Evolutionary conservation across 179 eudicot species (phyloP).

Genomic region (Spinacia oleracea): DNA sequence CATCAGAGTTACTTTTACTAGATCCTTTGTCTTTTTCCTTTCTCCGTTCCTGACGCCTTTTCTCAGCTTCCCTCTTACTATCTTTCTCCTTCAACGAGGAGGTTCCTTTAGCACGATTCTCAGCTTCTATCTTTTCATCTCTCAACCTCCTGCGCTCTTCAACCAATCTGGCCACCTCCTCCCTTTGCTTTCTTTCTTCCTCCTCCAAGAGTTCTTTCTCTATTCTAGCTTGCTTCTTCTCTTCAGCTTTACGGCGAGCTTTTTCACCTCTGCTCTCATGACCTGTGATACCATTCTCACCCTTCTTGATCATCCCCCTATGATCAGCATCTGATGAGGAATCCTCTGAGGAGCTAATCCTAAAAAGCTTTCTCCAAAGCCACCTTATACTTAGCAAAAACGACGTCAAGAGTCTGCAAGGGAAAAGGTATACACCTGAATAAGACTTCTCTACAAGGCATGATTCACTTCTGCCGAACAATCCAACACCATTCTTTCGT

Average conservation of each 20-base stretch:
- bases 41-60: conserved; percentile 68
- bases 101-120: conserved; percentile 57
- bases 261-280: conserved; percentile 90
- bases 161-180: conserved; percentile 92
- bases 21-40: conserved; percentile 86
- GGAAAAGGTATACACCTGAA: conserved; percentile 51
- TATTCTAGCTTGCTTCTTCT: conserved; percentile 92
- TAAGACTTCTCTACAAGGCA: conserved; percentile 73
- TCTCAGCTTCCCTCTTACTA: conserved; percentile 74
- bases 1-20: conserved; percentile 95
- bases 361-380: conserved; percentile 77
- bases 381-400: conserved; percentile 58
- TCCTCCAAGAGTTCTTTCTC: conserved; percentile 91
- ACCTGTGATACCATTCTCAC: conserved; percentile 63
- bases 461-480: conserved; percentile 52
- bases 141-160: conserved; percentile 88
- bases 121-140: conserved; percentile 85
- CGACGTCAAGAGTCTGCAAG: conserved; percentile 48
- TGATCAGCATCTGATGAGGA: conserved; percentile 53
- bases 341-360: conserved; percentile 71
- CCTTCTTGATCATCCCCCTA: conserved; percentile 51
- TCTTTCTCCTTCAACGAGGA: conserved; percentile 60
- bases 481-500: conserved; percentile 49
- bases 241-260: conserved; percentile 98
- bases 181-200: conserved; percentile 97